Conservation (phyloP, 148 eudicot species). For the Rhododendron vialii region DNA sequence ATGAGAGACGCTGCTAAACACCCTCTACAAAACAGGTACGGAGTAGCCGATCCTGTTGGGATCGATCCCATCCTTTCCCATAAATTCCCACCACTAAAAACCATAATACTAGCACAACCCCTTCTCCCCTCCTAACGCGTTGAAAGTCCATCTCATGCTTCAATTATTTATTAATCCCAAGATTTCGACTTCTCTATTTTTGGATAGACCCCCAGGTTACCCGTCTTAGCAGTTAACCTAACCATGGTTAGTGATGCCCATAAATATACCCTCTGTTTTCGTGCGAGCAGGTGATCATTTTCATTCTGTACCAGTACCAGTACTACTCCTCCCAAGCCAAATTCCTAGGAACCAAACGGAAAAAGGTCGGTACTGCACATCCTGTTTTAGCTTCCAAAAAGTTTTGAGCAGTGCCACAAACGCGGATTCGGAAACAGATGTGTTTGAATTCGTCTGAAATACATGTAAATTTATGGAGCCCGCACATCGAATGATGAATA, state of each 20-base stretch:
- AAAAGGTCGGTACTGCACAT: slow-evolving; percentile 14
- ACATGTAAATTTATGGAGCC: no score
- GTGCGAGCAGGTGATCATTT: not conserved
- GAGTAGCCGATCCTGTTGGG: no score
- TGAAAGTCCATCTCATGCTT: not conserved
- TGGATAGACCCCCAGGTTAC: not conserved
- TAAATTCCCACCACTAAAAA: no score
- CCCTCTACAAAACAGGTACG: no score
- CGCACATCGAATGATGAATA: not conserved
- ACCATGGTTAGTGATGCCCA: not conserved
- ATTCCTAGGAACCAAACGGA: not conserved
- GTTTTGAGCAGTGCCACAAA: not conserved
- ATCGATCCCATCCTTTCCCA: no score
- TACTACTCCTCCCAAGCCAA: not conserved
- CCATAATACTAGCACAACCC: not conserved
- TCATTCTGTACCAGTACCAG: not conserved
- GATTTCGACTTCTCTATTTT: not conserved
- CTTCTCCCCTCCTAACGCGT: not conserved
- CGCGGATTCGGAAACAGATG: not conserved
- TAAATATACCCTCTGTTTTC: not conserved
- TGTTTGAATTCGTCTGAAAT: no score
- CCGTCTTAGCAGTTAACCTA: not conserved
- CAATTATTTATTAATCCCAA: not conserved
- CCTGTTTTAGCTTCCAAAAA: not conserved
- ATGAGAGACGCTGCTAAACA: no score